phyloP scores from a whole-genome alignment of 202 grass and related monocot species.

The Zizania palustris region DNA sequence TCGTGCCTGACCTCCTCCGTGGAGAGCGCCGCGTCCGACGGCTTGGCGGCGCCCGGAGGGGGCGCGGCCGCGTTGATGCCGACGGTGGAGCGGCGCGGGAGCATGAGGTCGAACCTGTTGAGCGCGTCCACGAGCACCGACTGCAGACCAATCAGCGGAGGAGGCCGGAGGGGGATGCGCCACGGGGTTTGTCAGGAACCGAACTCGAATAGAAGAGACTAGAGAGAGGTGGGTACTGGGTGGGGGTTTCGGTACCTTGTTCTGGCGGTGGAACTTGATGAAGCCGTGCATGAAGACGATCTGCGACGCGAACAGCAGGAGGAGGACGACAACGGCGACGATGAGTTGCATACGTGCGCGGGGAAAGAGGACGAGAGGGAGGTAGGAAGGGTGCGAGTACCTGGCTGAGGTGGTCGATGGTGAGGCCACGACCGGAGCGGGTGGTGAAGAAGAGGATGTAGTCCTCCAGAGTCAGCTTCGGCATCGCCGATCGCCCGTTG shows the following conservation, averaged over 20 bases:
- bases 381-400: not conserved
- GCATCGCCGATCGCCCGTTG: conserved; percentile 29
- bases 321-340: not conserved
- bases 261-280: conserved; percentile 10
- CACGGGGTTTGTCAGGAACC: not conserved
- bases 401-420: conserved; percentile 49
- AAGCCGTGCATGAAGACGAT: conserved; percentile 62
- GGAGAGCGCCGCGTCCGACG: conserved; percentile 42
- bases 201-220: not conserved
- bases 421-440: conserved; percentile 42
- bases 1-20: conserved; percentile 37
- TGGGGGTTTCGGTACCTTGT: conserved; percentile 29
- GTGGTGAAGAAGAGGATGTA: conserved; percentile 65
- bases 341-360: not conserved
- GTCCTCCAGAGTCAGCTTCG: conserved; percentile 54
- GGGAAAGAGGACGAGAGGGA: not conserved
- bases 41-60: not conserved
- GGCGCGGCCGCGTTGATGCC: conserved; percentile 38
- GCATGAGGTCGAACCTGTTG: conserved; percentile 47
- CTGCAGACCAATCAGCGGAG: not conserved
- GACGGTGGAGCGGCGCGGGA: conserved; percentile 52
- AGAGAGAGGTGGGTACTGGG: not conserved
- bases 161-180: not conserved
- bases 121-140: conserved; percentile 46
- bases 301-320: conserved; percentile 17